Percentiles rank a stretch among this genome's conserved stretches.
Evolutionary conservation across 2,329 filamentous ascomycete genomes (phyloP).

Genomic region (Penicillium olsonii): DNA sequence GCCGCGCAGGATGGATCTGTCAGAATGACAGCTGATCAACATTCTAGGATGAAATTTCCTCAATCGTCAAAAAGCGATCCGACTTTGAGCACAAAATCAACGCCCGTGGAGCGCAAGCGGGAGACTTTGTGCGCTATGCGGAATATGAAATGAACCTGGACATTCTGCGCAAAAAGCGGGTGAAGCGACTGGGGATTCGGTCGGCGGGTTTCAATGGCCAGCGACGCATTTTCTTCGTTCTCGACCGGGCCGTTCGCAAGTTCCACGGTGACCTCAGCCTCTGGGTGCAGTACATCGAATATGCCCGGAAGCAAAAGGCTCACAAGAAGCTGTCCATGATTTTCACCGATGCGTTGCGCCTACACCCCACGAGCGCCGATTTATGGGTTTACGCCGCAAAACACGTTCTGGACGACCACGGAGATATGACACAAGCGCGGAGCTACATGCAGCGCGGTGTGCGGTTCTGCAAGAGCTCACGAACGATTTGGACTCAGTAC

Average conservation of each 20-base stretch:
- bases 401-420: constrained; percentile 72
- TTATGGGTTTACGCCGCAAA: constrained; percentile 85
- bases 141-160: constrained; percentile 70
- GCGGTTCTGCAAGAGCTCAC: constrained; percentile 79
- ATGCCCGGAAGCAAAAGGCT: constrained; percentile 67
- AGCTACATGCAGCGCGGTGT: constrained; percentile 87
- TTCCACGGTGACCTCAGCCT: constrained; percentile 79
- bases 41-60: constrained; percentile 78
- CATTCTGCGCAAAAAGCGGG: constrained; percentile 76
- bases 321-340: constrained; percentile 62
- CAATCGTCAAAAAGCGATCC: constrained; percentile 85
- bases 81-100: constrained; percentile 92
- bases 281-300: constrained; percentile 90
- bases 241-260: constrained; percentile 80
- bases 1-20: constrained; percentile 18
- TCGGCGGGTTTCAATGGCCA: constrained; percentile 71
- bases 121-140: constrained; percentile 83
- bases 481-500: constrained; percentile 83
- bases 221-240: constrained; percentile 81
- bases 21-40: constrained; percentile 7
- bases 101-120: constrained; percentile 71
- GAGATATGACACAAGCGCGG: constrained; percentile 83
- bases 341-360: constrained; percentile 69
- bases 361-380: constrained; percentile 80
- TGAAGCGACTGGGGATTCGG: constrained; percentile 76